Percentiles rank a stretch among this genome's conserved stretches.
These are phyloP conservation scores for Solanum commersonii DNA, from an alignment of 257 asterid species.

Conservation along the genomic window DNA sequence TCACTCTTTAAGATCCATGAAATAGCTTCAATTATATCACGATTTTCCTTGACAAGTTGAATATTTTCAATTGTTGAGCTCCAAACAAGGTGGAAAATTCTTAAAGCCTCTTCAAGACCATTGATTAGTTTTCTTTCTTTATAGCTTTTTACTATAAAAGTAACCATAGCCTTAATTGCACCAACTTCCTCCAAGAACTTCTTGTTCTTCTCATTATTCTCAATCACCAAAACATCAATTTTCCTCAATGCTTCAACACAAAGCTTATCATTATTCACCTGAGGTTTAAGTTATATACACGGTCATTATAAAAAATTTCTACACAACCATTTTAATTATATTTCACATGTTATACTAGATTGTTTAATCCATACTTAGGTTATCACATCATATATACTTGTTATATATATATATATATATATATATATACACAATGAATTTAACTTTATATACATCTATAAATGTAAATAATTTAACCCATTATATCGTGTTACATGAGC, in stretches of 20 bases:
- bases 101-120: constrained; percentile 29
- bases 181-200: constrained; percentile 28
- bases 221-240: constrained; percentile 24
- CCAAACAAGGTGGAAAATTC: constrained; percentile 18
- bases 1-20: constrained; percentile 23
- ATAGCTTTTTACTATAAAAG: constrained; percentile 10
- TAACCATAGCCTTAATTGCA: background rate
- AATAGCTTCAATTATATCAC: constrained; percentile 21
- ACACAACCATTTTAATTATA: background rate
- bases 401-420: background rate
- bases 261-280: constrained; percentile 10
- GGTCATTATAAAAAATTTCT: background rate
- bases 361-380: background rate
- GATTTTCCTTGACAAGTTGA: constrained; percentile 10
- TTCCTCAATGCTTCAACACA: constrained; percentile 20
- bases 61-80: background rate
- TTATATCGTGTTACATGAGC: background rate
- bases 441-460: background rate
- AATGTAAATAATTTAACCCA: background rate
- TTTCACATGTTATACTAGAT: background rate
- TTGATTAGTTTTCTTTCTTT: background rate
- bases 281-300: background rate
- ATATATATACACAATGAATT: background rate
- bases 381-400: background rate
- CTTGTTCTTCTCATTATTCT: constrained; percentile 20